Evolutionary conservation across 2,329 filamentous ascomycete genomes (phyloP).

Genomic region (Fusarium stilboides): DNA sequence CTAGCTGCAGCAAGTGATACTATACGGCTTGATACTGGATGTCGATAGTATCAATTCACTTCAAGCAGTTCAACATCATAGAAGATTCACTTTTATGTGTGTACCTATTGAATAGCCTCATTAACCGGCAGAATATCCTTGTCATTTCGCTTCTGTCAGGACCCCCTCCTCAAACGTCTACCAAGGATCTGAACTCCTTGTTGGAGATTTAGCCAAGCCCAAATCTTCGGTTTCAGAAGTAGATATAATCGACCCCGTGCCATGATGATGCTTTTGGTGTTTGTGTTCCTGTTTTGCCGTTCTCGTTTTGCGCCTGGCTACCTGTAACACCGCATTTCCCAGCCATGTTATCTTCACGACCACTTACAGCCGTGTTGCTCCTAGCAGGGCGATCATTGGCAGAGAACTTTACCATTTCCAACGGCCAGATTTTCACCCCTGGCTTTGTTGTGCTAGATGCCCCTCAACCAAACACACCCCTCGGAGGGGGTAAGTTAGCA

Average conservation of each 20-base stretch:
- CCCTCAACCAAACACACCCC: conserved; percentile 74
- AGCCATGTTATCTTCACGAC: conserved; percentile 28
- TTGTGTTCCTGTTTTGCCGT: not conserved
- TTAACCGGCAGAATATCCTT: conserved; percentile 36
- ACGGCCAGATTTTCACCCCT: conserved; percentile 79
- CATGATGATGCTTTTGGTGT: conserved; percentile 11
- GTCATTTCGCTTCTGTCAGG: conserved; percentile 41
- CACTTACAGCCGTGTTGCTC: conserved; percentile 40
- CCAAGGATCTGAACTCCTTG: conserved; percentile 23
- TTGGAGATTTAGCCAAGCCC: conserved; percentile 17
- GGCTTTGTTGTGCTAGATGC: conserved; percentile 77
- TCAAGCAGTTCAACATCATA: not conserved
- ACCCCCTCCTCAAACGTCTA: conserved; percentile 25
- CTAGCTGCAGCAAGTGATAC: not conserved
- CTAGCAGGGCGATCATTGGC: conserved; percentile 49
- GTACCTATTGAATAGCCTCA: not conserved
- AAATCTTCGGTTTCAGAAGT: conserved; percentile 39
- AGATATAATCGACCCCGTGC: conserved; percentile 18
- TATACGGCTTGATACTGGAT: not conserved
- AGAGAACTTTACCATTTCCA: conserved; percentile 69
- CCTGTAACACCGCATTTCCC: not conserved
- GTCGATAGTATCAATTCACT: not conserved
- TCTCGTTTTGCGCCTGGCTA: conserved; percentile 2
- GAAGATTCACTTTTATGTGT: not conserved
- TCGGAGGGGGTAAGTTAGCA: conserved; percentile 70